Evolutionary conservation across 176 grass and related monocot species (phyloP).

Genomic region (Oryza meyeriana): DNA sequence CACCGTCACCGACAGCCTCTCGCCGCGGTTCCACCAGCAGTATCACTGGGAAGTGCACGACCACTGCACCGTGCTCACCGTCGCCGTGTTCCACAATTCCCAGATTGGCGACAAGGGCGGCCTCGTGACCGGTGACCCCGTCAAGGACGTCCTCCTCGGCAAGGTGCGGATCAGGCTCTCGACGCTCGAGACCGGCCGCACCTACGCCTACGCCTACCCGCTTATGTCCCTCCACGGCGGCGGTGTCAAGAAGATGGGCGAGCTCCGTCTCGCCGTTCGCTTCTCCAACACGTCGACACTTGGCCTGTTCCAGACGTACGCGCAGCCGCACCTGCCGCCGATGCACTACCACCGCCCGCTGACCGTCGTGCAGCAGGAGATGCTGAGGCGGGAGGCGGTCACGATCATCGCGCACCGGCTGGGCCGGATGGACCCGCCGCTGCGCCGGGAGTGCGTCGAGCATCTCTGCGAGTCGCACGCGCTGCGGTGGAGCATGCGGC

Average conservation of each 20-base stretch:
- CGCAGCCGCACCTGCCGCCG: conserved; percentile 50
- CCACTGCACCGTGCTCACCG: conserved; percentile 70
- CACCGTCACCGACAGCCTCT: conserved; percentile 66
- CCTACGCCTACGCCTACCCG: conserved; percentile 79
- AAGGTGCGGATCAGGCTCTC: conserved; percentile 82
- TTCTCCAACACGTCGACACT: conserved; percentile 57
- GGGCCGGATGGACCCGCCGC: conserved; percentile 67
- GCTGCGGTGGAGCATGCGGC: conserved; percentile 76
- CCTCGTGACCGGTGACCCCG: conserved; percentile 36
- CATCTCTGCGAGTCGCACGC: conserved; percentile 64
- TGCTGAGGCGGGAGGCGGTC: conserved; percentile 55
- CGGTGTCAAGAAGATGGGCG: conserved; percentile 71
- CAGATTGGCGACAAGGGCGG: conserved; percentile 64
- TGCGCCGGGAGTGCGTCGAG: conserved; percentile 65
- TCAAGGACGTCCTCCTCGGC: conserved; percentile 69
- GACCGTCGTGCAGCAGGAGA: conserved; percentile 66
- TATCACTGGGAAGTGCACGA: conserved; percentile 84
- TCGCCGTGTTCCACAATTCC: conserved; percentile 84
- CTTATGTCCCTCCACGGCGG: conserved; percentile 56
- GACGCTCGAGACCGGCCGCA: conserved; percentile 70
- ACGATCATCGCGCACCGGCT: conserved; percentile 61
- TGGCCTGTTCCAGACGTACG: conserved; percentile 55
- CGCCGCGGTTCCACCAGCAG: conserved; percentile 74
- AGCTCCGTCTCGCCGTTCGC: conserved; percentile 63
- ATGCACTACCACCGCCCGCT: conserved; percentile 71